These are phyloP conservation scores for Meyerozyma guilliermondii DNA, from an alignment of 1,139 yeast species.

Conservation along the genomic window DNA sequence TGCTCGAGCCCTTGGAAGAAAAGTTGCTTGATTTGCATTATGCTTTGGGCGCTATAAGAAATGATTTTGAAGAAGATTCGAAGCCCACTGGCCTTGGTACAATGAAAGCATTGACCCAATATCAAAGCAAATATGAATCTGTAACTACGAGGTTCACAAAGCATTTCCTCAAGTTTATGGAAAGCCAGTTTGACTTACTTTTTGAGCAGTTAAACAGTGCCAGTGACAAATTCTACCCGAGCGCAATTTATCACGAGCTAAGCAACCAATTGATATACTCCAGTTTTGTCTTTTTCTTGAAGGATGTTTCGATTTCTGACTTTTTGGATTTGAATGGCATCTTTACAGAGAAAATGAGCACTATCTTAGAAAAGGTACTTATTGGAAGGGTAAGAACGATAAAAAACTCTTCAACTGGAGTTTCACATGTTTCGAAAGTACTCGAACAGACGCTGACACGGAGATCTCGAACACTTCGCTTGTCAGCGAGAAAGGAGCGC, in stretches of 20 bases:
- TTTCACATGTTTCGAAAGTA: slow-evolving; percentile 7
- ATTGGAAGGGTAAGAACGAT: slow-evolving; percentile 18
- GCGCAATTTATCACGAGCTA: slow-evolving; percentile 26
- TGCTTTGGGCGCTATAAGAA: slow-evolving; percentile 59
- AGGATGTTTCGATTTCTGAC: slow-evolving; percentile 43
- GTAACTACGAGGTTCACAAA: slow-evolving; percentile 50
- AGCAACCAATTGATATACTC: slow-evolving; percentile 48
- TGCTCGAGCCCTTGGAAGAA: slow-evolving; percentile 48
- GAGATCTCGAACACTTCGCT: slow-evolving; percentile 29
- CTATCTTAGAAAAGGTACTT: slow-evolving; percentile 25
- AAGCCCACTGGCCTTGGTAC: slow-evolving; percentile 48
- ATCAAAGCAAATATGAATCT: slow-evolving; percentile 55
- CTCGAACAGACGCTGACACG: slow-evolving; percentile 13
- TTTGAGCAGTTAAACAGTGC: slow-evolving; percentile 21
- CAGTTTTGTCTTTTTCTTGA: slow-evolving; percentile 62
- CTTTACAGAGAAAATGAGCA: slow-evolving; percentile 21
- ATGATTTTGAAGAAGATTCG: slow-evolving; percentile 30
- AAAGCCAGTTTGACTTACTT: slow-evolving; percentile 34
- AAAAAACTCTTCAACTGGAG: slow-evolving; percentile 11
- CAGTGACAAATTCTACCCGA: slow-evolving; percentile 5
- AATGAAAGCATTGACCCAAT: slow-evolving; percentile 72
- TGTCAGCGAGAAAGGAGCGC: slow-evolving; percentile 13
- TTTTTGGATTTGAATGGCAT: slow-evolving; percentile 24
- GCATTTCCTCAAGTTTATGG: slow-evolving; percentile 44
- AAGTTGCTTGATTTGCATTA: slow-evolving; percentile 56